Evolutionary conservation across 257 asterid species (phyloP), one percentile per base, ranked within the genome.

Genomic region (Eustoma russellianum): DNA sequence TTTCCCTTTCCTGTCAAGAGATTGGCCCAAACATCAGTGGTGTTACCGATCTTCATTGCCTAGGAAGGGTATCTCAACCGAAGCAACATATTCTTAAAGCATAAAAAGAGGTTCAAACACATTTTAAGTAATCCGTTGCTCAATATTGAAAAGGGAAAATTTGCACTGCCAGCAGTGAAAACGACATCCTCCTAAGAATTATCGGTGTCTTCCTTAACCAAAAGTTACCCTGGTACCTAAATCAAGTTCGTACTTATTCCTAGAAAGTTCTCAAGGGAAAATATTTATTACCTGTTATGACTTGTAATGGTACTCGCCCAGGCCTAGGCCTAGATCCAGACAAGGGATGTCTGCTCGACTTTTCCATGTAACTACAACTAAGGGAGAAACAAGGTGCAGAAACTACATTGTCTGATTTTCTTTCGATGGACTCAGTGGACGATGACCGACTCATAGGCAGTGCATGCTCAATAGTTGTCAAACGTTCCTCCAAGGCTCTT

Each of bases 1-100:
- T 75, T 88, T 45, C 97, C 97, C 66, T 74, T 85, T 53, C 97
- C 95, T 88, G 91, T 56, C n/a, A 24, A 48, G 10, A 55, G 48
- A 40, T 52, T 46, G 52, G 15, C 24, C 11, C 14, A 68, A 13
- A 47, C 18, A 47, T 18, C 28, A 53, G 24, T 59, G 14, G 30
- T 24, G 30, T 5, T 58, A 7, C 5, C 5, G 12, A 2, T n/a
- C 9, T 38, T 11, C 2, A 38, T 8, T 4, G 12, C 43, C 9
- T 38, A 5, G 12, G 12, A 38, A 11, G 43, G 43, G 43, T 38
- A 38, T 10, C 11, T 38, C 43, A 7, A 38, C 13, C 19, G 2
- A 1, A 8, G 53, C 17, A 17, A 10, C 6, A 24, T 30, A 24
- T 24, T 24, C 3, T 4, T 2, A 24, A 24, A 24, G 30, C 30